These are phyloP conservation scores for Nymphaea thermarum DNA, from an alignment of 164 flowering plant species.

Conservation along the genomic window DNA sequence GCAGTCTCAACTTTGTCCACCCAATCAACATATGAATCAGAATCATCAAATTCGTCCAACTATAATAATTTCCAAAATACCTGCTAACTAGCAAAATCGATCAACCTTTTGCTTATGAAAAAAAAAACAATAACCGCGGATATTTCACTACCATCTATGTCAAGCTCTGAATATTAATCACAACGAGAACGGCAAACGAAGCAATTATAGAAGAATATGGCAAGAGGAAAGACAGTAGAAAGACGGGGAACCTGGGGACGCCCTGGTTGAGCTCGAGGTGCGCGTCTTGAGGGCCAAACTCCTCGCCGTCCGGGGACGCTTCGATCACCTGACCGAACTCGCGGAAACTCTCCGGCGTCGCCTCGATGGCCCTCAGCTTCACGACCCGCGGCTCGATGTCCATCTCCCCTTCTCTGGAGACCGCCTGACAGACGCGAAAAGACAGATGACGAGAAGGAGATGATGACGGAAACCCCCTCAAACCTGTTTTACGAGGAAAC, in stretches of 20 bases:
- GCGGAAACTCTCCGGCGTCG: conserved; percentile 50
- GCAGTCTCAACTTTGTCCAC: no score
- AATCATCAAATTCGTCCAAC: no score
- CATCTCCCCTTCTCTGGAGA: background rate
- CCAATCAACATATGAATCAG: no score
- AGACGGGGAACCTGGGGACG: conserved; percentile 46
- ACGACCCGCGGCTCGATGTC: conserved; percentile 7
- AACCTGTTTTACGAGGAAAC: no score
- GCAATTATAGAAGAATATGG: background rate
- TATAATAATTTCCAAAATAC: no score
- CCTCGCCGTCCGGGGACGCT: conserved; percentile 54
- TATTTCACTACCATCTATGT: no score
- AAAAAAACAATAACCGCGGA: no score
- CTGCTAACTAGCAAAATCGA: no score
- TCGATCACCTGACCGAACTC: conserved; percentile 79
- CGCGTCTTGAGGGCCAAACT: conserved; percentile 74
- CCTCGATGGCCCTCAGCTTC: conserved; percentile 57
- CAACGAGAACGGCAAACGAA: background rate
- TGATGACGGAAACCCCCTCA: no score
- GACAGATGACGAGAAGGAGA: background rate
- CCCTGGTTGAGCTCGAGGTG: conserved; percentile 78
- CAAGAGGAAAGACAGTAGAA: background rate
- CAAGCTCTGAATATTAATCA: no score
- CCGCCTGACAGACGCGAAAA: background rate
- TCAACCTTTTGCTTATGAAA: no score